Evolutionary conservation across 1,284 basidiomycete genomes (phyloP), one percentile per base, ranked within the genome.

Genomic region (Ganoderma resinaceum): DNA sequence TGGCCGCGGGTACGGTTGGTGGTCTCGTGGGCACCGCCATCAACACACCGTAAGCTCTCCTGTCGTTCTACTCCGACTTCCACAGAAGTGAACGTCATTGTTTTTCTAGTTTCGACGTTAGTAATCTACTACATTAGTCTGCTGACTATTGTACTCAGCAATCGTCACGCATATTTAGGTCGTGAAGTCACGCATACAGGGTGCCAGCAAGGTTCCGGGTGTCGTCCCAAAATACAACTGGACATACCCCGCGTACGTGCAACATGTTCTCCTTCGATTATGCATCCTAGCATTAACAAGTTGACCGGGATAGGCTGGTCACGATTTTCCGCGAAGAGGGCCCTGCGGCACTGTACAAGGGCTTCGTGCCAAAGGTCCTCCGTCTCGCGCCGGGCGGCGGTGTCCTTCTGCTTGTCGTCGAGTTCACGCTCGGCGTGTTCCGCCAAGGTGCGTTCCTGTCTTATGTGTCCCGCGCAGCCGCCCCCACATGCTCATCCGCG

Each of bases 131-230:
- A 38, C n/a, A 35, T 7, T 57, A 4, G 6, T 18, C 20, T 8
- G 40, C 46, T 52, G 26, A 65, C 52, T 52, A n/a, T 52, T 37
- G 37, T 38, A 20, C 58, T 29, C 26, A 57, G 40, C 37, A 20
- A 42, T 33, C 11, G 40, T 29, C 38, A 26, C 31, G 26, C n/a
- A 46, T 65, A 58, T 68, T 55, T 59, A 97, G 86, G 95, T 99
- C 68, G 95, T 99, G 73, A 99, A 99, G 83, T 97, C 95, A 29
- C 91, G 98, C 66, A 96, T 99, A 65, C 96, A 97, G 81, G 93
- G 95, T 66, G 83, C 89, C 42, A 86, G 85, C 62, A 88, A 85
- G 74, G 79, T 89, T 75, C 87, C 92, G 40, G 89, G 94, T 43
- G 87, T 89, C 23, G 81, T 80, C 7, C 93, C 93, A 37, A 97